Percentiles rank a stretch among this genome's conserved stretches.
phyloP scores from a whole-genome alignment of 176 grass and related monocot species.

The Canna indica region DNA sequence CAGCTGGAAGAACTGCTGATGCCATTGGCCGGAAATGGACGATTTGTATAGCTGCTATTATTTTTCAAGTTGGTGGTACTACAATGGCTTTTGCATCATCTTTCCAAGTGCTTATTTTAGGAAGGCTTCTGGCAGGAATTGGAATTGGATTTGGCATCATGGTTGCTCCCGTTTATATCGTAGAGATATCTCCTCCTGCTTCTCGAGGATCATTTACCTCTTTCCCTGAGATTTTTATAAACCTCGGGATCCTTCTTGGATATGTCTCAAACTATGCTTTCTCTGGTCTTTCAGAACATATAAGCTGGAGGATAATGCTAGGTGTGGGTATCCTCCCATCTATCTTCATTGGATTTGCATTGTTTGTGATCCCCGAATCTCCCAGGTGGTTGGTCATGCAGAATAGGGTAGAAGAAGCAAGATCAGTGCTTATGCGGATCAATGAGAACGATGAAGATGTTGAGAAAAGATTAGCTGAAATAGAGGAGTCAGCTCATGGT shows the following conservation, averaged over 20 bases:
- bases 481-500: slow-evolving; percentile 32
- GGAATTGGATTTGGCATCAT: slow-evolving; percentile 75
- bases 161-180: slow-evolving; percentile 82
- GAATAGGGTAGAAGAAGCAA: slow-evolving; percentile 39
- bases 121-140: slow-evolving; percentile 58
- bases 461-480: slow-evolving; percentile 42
- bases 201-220: slow-evolving; percentile 52
- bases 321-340: slow-evolving; percentile 75
- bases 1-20: slow-evolving; percentile 54
- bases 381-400: slow-evolving; percentile 72
- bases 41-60: slow-evolving; percentile 54
- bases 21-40: slow-evolving; percentile 70
- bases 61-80: slow-evolving; percentile 53
- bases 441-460: slow-evolving; percentile 44
- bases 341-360: slow-evolving; percentile 52
- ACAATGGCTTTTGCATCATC: slow-evolving; percentile 76
- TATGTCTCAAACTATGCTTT: slow-evolving; percentile 82
- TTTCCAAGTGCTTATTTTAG: slow-evolving; percentile 51
- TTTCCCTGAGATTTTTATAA: slow-evolving; percentile 90
- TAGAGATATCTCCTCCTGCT: slow-evolving; percentile 60
- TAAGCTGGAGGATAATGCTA: slow-evolving; percentile 82
- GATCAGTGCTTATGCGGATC: slow-evolving; percentile 41
- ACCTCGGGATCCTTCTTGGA: slow-evolving; percentile 68
- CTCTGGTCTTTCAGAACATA: slow-evolving; percentile 54
- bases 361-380: slow-evolving; percentile 69